Evolutionary conservation across 208 protist species (phyloP).

Genomic region (Leishmania major): DNA sequence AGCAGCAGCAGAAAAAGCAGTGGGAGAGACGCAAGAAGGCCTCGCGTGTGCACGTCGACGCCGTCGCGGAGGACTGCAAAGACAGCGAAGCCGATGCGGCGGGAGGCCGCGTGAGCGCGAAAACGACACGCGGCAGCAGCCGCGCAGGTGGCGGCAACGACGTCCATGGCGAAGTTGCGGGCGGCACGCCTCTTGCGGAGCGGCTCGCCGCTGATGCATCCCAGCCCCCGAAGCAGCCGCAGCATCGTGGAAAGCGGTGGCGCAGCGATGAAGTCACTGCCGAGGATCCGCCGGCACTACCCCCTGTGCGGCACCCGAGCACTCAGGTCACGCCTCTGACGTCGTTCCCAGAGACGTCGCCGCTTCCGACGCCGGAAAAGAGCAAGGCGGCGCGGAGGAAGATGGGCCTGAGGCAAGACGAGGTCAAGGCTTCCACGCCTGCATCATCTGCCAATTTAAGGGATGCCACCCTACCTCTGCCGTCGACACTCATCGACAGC

Average conservation of each 20-base stretch:
- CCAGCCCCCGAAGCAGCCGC: neutral
- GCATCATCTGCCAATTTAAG: neutral
- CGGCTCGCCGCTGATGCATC: neutral
- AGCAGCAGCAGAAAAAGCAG: neutral
- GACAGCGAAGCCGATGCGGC: neutral
- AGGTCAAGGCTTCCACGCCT: neutral
- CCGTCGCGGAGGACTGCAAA: neutral
- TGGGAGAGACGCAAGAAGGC: neutral
- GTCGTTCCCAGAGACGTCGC: neutral
- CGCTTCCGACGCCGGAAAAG: neutral
- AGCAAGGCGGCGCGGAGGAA: neutral
- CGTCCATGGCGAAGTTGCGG: too few relatives aligned
- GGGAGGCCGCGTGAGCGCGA: too few relatives aligned
- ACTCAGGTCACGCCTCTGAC: neutral
- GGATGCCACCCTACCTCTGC: neutral
- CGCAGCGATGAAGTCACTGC: neutral
- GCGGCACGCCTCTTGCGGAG: neutral
- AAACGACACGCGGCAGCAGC: neutral
- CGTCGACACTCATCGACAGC: neutral
- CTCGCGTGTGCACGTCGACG: conserved; percentile 3
- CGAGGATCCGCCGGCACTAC: neutral
- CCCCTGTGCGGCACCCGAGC: neutral
- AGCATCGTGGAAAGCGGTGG: neutral
- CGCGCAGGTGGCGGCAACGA: neutral
- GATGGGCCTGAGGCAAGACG: neutral